Base-by-base conservation (phyloP, 2,329 filamentous ascomycete species). In the Alternaria incomplexa region DNA sequence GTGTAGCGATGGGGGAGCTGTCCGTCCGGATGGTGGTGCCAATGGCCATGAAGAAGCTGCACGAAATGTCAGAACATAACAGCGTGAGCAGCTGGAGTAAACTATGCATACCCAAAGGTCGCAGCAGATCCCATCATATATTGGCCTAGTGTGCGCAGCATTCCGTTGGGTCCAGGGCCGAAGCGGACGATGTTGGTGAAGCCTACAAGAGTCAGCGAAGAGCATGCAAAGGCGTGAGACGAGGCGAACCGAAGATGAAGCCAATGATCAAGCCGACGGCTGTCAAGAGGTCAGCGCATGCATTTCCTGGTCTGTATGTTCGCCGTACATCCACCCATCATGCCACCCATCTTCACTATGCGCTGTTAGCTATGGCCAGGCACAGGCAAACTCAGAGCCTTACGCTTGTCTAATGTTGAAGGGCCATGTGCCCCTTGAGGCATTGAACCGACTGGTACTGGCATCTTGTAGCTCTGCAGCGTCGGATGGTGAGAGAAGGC, bases 191-290 rank as follows among this genome's bases (percentile, higher is more conserved):
- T 97, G 77, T 95, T 97, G 73, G 96, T 92, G 55, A 91, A 93
- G 79, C 93, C 93, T 97, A 59, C 28, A 13, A 12, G 15, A 6
- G 56, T 77, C 62, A 77, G 73, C 70, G n/a, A 36, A 20, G 45
- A 51, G 51, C n/a, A 45, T 50, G 36, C 13, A 36, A 48, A 10
- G 20, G 46, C 22, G 28, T 52, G 43, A 22, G 30, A 8, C 20
- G 48, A 52, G 58, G 74, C 85, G 54, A 85, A 96, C 95, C 96
- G 74, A 96, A 97, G 75, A 99, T 96, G 85, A 99, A 98, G 68
- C 96, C 96, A 83, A 99, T 97, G 79, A 97, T 97, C 56, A 92
- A 86, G 66, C 96, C 96, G 66, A 99, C 96, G 81, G 93, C 96
- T 98, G 56, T 52, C n/a, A 22, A 53, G 4, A 36, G 17, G 70